Conservation (phyloP, 2,329 filamentous ascomycete genomes). For the Colletotrichum somersetense region DNA sequence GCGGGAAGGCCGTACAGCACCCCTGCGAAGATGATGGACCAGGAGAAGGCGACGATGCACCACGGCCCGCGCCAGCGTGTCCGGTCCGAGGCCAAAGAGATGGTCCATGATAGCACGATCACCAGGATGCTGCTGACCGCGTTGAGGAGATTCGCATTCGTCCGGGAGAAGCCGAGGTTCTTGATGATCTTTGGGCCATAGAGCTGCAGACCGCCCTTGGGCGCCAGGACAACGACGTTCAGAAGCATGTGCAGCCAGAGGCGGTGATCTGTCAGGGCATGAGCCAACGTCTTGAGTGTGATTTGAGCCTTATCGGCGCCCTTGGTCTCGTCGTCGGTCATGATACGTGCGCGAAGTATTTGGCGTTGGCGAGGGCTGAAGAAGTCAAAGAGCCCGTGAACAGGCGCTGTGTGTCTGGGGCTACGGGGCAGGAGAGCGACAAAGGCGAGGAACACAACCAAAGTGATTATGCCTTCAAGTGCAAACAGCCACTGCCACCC, state of each 20-base stretch:
- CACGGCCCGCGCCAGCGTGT: conserved; percentile 35
- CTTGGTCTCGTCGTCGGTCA: conserved; percentile 35
- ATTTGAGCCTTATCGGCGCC: conserved; percentile 33
- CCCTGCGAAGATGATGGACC: conserved; percentile 39
- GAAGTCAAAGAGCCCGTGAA: conserved; percentile 34
- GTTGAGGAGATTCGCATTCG: conserved; percentile 43
- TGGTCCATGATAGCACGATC: conserved; percentile 24
- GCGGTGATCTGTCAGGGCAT: conserved; percentile 31
- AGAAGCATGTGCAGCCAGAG: conserved; percentile 41
- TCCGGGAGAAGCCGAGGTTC: conserved; percentile 40
- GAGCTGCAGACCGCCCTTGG: conserved; percentile 38
- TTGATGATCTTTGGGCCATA: conserved; percentile 43
- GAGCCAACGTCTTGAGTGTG: conserved; percentile 16
- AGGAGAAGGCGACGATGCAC: conserved; percentile 36
- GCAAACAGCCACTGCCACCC: conserved; percentile 42
- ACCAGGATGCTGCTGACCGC: conserved; percentile 41
- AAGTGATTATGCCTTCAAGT: conserved; percentile 32
- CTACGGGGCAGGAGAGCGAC: conserved; percentile 32
- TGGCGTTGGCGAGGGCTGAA: conserved; percentile 31
- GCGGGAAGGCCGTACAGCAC: conserved; percentile 30
- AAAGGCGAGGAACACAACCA: conserved; percentile 34
- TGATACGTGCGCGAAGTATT: conserved; percentile 29
- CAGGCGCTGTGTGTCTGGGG: conserved; percentile 27
- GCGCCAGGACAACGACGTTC: conserved; percentile 34
- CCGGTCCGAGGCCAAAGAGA: conserved; percentile 39